phyloP scores from a whole-genome alignment of 2,329 filamentous ascomycete genomes.

The Aureobasidium sp. region DNA sequence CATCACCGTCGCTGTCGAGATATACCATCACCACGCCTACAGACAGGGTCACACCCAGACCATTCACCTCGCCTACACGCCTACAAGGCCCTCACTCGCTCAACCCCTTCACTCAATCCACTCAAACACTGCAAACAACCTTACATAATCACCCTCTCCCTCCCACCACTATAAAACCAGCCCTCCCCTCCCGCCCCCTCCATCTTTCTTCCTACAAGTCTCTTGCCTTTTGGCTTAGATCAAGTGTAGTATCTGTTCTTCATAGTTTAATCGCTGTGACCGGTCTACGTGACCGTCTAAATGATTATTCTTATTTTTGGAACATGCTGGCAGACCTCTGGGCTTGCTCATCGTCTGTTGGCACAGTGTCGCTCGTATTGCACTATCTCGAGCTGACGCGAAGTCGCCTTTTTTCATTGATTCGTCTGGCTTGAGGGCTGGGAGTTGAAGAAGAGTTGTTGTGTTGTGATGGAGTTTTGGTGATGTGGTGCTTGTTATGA shows the following conservation, averaged over 20 bases:
- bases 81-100: neutral
- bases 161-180: neutral
- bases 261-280: constrained; percentile 93
- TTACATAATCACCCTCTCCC: neutral
- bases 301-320: constrained; percentile 82
- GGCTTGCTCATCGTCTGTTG: constrained; percentile 59
- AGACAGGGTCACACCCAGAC: neutral
- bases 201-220: neutral
- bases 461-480: neutral
- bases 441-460: constrained; percentile 24
- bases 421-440: constrained; percentile 17
- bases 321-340: constrained; percentile 51
- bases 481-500: neutral
- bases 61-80: neutral
- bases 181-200: neutral
- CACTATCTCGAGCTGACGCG: constrained; percentile 69
- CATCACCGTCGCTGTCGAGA: neutral
- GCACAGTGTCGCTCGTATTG: constrained; percentile 70
- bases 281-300: constrained; percentile 58
- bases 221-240: constrained; percentile 15
- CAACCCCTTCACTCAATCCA: neutral
- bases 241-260: constrained; percentile 53
- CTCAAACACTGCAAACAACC: neutral
- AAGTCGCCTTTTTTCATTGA: constrained; percentile 34
- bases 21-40: neutral